Evolutionary conservation across 805 yeast genomes (phyloP).

Genomic region (Saccharomycopsis malanga): DNA sequence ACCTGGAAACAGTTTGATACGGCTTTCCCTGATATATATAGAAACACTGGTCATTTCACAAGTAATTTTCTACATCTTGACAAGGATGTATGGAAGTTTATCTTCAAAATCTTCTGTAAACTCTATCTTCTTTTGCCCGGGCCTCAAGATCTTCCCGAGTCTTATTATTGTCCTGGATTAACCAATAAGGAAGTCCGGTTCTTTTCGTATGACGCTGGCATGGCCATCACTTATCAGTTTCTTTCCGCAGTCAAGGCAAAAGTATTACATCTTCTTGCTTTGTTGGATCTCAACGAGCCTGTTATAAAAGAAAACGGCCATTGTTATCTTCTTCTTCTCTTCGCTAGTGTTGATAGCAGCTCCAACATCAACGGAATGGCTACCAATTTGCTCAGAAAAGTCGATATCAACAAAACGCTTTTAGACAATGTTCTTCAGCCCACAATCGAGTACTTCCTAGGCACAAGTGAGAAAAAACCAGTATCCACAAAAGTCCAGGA

Average conservation of each 20-base stretch:
- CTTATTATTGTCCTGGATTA: conserved; percentile 57
- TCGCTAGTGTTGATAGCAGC: conserved; percentile 57
- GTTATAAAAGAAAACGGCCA: conserved; percentile 16
- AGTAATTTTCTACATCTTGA: conserved; percentile 6
- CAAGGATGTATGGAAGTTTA: conserved; percentile 36
- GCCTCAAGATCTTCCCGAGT: conserved; percentile 28
- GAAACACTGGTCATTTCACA: conserved; percentile 13
- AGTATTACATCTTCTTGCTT: conserved; percentile 34
- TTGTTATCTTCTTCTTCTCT: conserved; percentile 43
- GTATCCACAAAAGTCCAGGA: conserved; percentile 50
- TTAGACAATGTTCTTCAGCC: conserved; percentile 35
- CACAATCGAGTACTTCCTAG: conserved; percentile 46
- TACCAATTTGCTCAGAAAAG: conserved; percentile 42
- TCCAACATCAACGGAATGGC: conserved; percentile 52
- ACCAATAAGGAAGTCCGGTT: conserved; percentile 48
- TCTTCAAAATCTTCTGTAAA: conserved; percentile 43
- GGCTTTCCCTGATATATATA: conserved; percentile 1
- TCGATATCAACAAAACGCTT: conserved; percentile 22
- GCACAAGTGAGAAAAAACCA: conserved; percentile 43
- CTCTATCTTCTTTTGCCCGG: conserved; percentile 51
- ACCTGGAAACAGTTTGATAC: neutral
- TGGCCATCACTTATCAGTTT: conserved; percentile 44
- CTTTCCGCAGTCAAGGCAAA: conserved; percentile 37
- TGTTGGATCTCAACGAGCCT: conserved; percentile 25
- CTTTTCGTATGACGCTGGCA: conserved; percentile 65